Evolutionary conservation across 805 yeast genomes (phyloP), one percentile per base, ranked within the genome.

Genomic region (Barnettozyma vustinii): DNA sequence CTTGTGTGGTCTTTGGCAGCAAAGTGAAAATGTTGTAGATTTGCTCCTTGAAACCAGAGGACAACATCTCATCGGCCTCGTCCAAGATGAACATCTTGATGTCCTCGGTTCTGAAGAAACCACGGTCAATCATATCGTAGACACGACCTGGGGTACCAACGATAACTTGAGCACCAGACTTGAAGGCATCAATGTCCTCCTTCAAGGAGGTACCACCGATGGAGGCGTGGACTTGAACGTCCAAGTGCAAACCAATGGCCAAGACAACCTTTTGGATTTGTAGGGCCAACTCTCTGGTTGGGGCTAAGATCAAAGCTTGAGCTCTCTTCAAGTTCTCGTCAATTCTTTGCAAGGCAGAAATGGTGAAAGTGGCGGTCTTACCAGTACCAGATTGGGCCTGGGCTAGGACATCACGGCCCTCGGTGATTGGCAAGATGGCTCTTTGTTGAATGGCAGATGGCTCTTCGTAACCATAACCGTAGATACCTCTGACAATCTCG

Each of bases 371-470:
- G 62, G 98, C 99, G 45, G 99, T 92, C 77, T 92, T 92, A 74
- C 99, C 99, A 50, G 99, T 92, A 75, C 99, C 99, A 44, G 97
- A 89, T 76, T 92, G 99, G 56, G 99, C 98, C 76, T 92, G 99
- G 57, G 98, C 99, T 60, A 92, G 82, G 51, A 90, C 96, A 73
- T 92, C 98, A 71, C 89, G 85, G 54, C 96, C 97, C 69, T 84
- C 86, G 64, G 88, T 84, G 69, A 94, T 91, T 71, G 96, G 99
- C 73, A 85, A 76, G 62, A 92, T 94, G 57, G 99, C 99, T 73
- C 99, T 84, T 70, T 89, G 94, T 77, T 92, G 99, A 76, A 92
- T 94, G 52, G 98, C 91, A 51, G 97, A 90, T 61, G 99, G 99
- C 52, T 78, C 79, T 76, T 91, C 97, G 73, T 88, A 94, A 74